phyloP scores from a whole-genome alignment of 129 eudicot genomes.

The Chrysanthemum seticuspe region DNA sequence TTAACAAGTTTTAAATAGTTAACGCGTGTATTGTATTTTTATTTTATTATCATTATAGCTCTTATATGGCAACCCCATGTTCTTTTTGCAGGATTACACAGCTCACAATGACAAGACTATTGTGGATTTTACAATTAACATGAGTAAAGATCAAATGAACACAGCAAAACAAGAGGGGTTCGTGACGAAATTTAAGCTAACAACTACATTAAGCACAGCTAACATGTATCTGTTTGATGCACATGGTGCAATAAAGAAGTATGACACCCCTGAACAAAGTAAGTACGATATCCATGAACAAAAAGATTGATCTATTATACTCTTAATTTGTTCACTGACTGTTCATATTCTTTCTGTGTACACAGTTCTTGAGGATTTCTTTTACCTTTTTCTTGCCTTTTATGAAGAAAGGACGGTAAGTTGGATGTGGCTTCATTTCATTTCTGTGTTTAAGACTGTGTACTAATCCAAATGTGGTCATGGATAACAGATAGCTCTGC shows the following conservation, averaged over 20 bases:
- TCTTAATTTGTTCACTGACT: no score
- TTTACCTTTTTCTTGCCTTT: no score
- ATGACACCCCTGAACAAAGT: not conserved
- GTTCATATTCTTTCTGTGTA: no score
- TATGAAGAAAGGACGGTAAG: no score
- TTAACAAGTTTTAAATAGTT: no score
- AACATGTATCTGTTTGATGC: constrained; percentile 80
- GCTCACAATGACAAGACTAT: constrained; percentile 44
- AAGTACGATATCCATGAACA: not conserved
- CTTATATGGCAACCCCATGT: no score
- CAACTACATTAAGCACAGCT: constrained; percentile 58
- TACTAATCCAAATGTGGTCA: not conserved
- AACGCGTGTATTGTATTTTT: no score
- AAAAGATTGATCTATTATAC: no score
- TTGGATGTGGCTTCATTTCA: not conserved
- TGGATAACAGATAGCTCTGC: constrained; percentile 44
- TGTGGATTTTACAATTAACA: constrained; percentile 44
- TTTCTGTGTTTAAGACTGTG: not conserved
- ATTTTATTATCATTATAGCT: no score
- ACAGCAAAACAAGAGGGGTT: constrained; percentile 69
- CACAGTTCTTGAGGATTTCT: no score
- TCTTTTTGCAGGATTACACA: constrained; percentile 32
- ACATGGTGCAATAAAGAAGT: constrained; percentile 56
- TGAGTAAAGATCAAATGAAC: constrained; percentile 44
- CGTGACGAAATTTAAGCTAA: constrained; percentile 64